Conservation (phyloP, 75 land plant genomes). For the Picea glauca region DNA sequence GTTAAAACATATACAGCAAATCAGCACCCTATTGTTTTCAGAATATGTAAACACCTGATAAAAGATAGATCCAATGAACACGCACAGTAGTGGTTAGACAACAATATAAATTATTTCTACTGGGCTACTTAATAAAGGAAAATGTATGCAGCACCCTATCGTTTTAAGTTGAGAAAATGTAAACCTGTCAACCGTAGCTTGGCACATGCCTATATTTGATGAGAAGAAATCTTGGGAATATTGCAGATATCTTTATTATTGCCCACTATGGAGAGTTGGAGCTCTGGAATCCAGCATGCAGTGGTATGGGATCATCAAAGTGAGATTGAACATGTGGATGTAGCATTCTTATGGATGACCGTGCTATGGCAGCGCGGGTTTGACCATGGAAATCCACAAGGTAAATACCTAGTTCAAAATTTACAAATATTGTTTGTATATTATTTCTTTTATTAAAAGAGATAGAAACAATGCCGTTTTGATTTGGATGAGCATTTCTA, state of each 20-base stretch:
- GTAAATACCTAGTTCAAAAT: conserved; percentile 19
- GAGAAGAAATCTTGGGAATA: background rate
- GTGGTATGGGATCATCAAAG: conserved; percentile 12
- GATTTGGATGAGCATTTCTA: background rate
- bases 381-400: conserved; percentile 87
- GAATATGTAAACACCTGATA: background rate
- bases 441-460: conserved; percentile 7
- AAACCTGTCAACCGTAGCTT: background rate
- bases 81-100: background rate
- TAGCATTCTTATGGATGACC: conserved; percentile 67
- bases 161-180: background rate
- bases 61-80: background rate
- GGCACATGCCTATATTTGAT: background rate
- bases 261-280: conserved; percentile 16
- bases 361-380: conserved; percentile 90
- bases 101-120: background rate
- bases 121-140: background rate
- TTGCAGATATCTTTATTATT: conserved; percentile 65
- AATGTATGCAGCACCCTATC: background rate
- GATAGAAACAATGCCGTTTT: background rate
- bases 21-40: too few relatives aligned
- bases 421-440: background rate
- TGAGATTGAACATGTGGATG: conserved; percentile 31
- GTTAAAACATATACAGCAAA: too few relatives aligned
- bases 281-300: background rate